Evolutionary conservation across 2,329 filamentous ascomycete genomes (phyloP).

Genomic region (Neospermospora avenae): DNA sequence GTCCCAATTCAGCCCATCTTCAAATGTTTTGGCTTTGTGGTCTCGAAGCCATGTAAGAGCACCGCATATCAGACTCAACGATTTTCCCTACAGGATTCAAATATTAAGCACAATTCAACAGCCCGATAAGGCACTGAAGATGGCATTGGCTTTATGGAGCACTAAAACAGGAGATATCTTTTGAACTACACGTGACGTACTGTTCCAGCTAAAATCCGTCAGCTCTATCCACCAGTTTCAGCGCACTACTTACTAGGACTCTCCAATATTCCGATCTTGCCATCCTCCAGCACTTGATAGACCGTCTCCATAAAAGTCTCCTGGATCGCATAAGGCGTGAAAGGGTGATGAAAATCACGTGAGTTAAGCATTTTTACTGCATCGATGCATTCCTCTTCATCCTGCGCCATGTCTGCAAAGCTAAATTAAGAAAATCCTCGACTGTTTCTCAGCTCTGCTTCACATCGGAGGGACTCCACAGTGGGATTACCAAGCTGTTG

Average conservation of each 20-base stretch:
- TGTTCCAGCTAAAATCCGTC: slow-evolving; percentile 5
- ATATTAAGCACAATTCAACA: too few species aligned
- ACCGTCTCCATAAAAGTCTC: slow-evolving; percentile 67
- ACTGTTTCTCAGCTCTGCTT: background rate
- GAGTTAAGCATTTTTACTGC: background rate
- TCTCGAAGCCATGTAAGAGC: slow-evolving; percentile 70
- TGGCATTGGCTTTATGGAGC: too few species aligned
- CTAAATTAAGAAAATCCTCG: background rate
- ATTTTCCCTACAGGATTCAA: slow-evolving; percentile 54
- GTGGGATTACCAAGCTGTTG: background rate
- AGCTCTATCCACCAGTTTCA: background rate
- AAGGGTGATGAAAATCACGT: slow-evolving; percentile 62
- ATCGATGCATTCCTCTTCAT: background rate
- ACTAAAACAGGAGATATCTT: too few species aligned
- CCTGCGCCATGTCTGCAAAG: slow-evolving; percentile 1
- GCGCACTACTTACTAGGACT: slow-evolving; percentile 46
- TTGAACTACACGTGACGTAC: slow-evolving; percentile 15
- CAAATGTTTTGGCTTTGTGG: slow-evolving; percentile 49
- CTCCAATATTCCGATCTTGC: slow-evolving; percentile 69
- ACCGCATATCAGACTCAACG: slow-evolving; percentile 68
- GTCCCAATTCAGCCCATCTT: slow-evolving; percentile 28
- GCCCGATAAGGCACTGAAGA: too few species aligned
- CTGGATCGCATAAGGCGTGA: slow-evolving; percentile 68
- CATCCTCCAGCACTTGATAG: slow-evolving; percentile 63
- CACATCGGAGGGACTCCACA: background rate